phyloP scores from a whole-genome alignment of 495 filamentous ascomycete genomes.

The Antarctomyces pellizariae region DNA sequence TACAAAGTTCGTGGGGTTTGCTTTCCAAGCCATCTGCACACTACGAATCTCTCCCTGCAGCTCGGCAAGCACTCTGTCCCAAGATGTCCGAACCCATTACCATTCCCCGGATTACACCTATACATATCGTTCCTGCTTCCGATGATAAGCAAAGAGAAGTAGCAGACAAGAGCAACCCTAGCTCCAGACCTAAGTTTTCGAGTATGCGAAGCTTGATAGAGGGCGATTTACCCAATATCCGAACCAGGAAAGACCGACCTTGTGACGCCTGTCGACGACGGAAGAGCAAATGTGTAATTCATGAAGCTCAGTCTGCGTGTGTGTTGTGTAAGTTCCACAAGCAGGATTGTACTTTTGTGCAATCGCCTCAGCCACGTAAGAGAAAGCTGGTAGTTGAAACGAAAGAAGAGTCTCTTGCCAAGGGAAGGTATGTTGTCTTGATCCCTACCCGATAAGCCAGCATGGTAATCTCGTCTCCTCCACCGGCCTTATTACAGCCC shows the following conservation, averaged over 20 bases:
- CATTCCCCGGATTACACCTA: no score
- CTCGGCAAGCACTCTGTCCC: no score
- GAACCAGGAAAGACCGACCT: constrained; percentile 18
- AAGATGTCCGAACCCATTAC: no score
- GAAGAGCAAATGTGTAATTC: constrained; percentile 79
- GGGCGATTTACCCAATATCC: constrained; percentile 22
- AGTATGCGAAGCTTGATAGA: constrained; percentile 25
- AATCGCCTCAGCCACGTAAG: constrained; percentile 49
- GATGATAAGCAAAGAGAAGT: no score
- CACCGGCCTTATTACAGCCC: constrained; percentile 9
- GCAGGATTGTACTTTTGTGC: constrained; percentile 36
- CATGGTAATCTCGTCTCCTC: constrained; percentile 8
- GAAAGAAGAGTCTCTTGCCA: constrained; percentile 28
- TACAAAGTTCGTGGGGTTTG: no score
- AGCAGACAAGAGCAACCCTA: no score
- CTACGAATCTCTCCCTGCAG: no score
- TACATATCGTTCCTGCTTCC: no score
- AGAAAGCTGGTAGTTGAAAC: constrained; percentile 40
- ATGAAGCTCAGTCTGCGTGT: constrained; percentile 39
- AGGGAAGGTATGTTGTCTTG: constrained; percentile 29
- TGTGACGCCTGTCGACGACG: constrained; percentile 52
- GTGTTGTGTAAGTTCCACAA: constrained; percentile 36
- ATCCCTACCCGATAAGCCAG: constrained; percentile 11
- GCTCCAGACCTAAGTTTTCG: constrained; percentile 17
- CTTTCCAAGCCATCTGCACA: no score